Evolutionary conservation across 73 alveolate species (phyloP).

Genomic region (Diophrys appendiculata): DNA sequence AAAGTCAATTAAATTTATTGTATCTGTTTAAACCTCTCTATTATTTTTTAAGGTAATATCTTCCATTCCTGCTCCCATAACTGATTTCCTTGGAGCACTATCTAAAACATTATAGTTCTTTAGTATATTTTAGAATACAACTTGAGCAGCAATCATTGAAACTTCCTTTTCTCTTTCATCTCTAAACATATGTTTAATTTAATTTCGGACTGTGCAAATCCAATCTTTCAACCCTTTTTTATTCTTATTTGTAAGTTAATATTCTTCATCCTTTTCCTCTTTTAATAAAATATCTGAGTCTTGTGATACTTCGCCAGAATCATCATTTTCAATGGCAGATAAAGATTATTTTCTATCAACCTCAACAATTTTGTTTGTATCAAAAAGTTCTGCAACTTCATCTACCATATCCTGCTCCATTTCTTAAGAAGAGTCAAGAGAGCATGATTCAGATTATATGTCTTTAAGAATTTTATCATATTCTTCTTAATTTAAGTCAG

Average conservation of each 20-base stretch:
- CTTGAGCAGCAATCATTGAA: background rate
- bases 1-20: conserved; percentile 12
- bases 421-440: too few species aligned
- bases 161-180: background rate
- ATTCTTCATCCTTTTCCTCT: background rate
- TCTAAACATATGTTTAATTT: background rate
- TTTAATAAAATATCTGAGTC: background rate
- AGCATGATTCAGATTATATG: too few species aligned
- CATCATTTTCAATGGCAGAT: too few species aligned
- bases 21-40: conserved; percentile 15
- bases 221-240: background rate
- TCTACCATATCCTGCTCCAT: too few species aligned
- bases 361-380: too few species aligned
- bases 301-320: too few species aligned
- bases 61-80: background rate
- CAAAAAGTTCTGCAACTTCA: too few species aligned
- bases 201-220: background rate
- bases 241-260: background rate
- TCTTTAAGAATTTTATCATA: too few species aligned
- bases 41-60: background rate
- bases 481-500: too few species aligned
- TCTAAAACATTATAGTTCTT: background rate
- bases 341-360: too few species aligned
- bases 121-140: background rate
- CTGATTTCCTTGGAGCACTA: background rate